phyloP scores from a whole-genome alignment of 805 yeast genomes.

The Grigorovia jiainica region DNA sequence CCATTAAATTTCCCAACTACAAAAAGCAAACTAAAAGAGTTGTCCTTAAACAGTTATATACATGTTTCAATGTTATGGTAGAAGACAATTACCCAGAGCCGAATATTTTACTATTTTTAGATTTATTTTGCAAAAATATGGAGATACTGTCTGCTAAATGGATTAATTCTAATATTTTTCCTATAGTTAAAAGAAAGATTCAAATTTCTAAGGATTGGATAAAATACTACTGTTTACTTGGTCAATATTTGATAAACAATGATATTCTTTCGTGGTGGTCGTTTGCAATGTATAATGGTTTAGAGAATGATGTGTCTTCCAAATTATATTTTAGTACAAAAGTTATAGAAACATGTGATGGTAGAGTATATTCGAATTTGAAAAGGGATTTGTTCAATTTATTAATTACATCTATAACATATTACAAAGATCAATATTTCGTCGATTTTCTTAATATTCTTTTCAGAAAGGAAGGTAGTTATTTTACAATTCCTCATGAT shows the following conservation, averaged over 20 bases:
- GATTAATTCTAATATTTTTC: slow-evolving; percentile 19
- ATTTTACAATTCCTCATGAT: not conserved
- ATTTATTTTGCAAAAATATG: slow-evolving; percentile 9
- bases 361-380: slow-evolving; percentile 13
- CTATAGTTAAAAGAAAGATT: slow-evolving; percentile 11
- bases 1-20: not conserved
- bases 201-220: slow-evolving; percentile 12
- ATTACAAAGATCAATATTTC: slow-evolving; percentile 8
- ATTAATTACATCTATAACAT: slow-evolving; percentile 4
- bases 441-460: slow-evolving; percentile 10
- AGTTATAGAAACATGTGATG: slow-evolving; percentile 16
- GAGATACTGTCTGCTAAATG: slow-evolving; percentile 10
- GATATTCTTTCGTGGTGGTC: slow-evolving; percentile 26
- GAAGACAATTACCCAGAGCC: not conserved
- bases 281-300: slow-evolving; percentile 17
- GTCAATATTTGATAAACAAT: slow-evolving; percentile 14
- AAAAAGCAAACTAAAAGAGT: not conserved
- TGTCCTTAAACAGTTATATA: not conserved
- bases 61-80: not conserved
- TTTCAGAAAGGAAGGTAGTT: slow-evolving; percentile 13
- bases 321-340: slow-evolving; percentile 13
- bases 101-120: slow-evolving; percentile 1
- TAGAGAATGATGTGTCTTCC: slow-evolving; percentile 8
- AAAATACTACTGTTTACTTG: slow-evolving; percentile 19
- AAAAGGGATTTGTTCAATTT: slow-evolving; percentile 14